Evolutionary conservation across 495 filamentous ascomycete species (phyloP), one percentile per base, ranked within the genome.

Genomic region (Xylaria curta): DNA sequence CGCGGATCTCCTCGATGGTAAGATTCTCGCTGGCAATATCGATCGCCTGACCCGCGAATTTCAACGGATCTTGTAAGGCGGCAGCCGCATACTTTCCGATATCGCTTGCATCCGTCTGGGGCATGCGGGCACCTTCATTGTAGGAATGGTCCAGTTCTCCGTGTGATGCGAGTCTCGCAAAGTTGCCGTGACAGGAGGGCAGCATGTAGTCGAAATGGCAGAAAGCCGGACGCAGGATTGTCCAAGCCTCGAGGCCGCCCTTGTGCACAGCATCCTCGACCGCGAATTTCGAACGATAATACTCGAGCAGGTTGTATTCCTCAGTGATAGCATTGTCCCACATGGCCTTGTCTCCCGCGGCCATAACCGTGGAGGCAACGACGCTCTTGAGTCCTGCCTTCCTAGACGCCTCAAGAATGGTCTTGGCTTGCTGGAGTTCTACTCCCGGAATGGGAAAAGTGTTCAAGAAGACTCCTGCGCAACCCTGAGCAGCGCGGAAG

Each of bases 21-120:
- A 84, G 46, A 61, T 81, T 71, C 56, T 86, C 79, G 7, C 81
- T 81, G 19, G 74, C 81, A 28, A 87, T 63, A 31, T 79, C 80
- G 21, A 87, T 77, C n/a, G 79, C 81, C 64, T 82, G 70, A 4
- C 76, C 70, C 47, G 76, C 59, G 51, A 83, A 87, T 46, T 75
- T 76, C 26, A 13, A 70, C 3, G 83, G 81, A 47, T 84, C 76
- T 21, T 79, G 58, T 6, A 86, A 71, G 5, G 83, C 84, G 3
- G 84, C 83, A 2, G 81, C 81, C 0, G 77, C 81, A 69, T 85
- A 86, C 38, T 74, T 78, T 5, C 84, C 85, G 42, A 85, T 84
- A 66, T 87, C 85, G 21, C 80, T 78, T 0, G 83, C 79, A 60
- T 87, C 85, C 0, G 84, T 79, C 72, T 85, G 80, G 0, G 82